Evolutionary conservation across 495 filamentous ascomycete species (phyloP).

Genomic region (Penicillium verhagenii): DNA sequence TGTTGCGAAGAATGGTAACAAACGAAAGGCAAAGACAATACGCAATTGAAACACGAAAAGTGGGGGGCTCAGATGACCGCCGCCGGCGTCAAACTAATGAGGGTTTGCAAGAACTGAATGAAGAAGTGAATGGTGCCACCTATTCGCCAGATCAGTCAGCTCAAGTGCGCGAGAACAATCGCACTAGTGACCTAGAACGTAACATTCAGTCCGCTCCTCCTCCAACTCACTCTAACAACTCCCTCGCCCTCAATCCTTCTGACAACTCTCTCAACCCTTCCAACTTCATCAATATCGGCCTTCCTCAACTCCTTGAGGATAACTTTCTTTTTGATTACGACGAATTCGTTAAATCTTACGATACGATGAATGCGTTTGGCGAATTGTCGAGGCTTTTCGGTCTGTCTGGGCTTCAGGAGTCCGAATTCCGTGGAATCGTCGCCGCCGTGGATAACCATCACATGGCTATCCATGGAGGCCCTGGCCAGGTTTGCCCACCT

Average conservation of each 20-base stretch:
- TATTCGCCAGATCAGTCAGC: conserved; percentile 35
- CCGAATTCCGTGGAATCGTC: conserved; percentile 46
- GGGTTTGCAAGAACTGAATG: conserved; percentile 17
- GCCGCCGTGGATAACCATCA: conserved; percentile 50
- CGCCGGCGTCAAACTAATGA: conserved; percentile 46
- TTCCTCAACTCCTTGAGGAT: conserved; percentile 38
- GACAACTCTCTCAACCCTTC: conserved; percentile 18
- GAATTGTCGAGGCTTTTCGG: conserved; percentile 46
- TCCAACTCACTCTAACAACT: conserved; percentile 14
- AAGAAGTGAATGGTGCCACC: conserved; percentile 24
- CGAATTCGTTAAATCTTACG: conserved; percentile 34
- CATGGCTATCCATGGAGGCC: conserved; percentile 39
- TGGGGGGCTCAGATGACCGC: conserved; percentile 40
- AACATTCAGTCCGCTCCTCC: conserved; percentile 26
- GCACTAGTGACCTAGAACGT: conserved; percentile 25
- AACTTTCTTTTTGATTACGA: conserved; percentile 44
- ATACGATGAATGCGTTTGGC: conserved; percentile 39
- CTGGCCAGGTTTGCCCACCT: conserved; percentile 26
- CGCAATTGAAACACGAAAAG: conserved; percentile 57
- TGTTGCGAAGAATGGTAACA: conserved; percentile 62
- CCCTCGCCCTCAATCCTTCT: too few species aligned
- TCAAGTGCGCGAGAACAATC: conserved; percentile 33
- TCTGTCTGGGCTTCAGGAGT: conserved; percentile 44
- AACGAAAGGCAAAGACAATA: conserved; percentile 64
- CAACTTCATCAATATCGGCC: conserved; percentile 25